phyloP scores from a whole-genome alignment of 106 monocot genomes.

The Acorus calamus region DNA sequence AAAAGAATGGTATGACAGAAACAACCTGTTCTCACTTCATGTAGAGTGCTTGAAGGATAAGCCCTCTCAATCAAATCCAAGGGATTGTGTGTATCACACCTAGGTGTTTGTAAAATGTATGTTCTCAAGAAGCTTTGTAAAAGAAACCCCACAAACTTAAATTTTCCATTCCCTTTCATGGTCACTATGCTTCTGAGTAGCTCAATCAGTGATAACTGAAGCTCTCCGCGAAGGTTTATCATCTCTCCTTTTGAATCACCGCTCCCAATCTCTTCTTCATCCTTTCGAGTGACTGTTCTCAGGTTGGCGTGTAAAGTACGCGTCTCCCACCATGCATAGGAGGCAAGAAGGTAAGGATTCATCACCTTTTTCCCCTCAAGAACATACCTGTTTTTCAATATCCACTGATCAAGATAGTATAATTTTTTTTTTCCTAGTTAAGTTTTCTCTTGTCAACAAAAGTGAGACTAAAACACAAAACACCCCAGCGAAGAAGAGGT shows the following conservation, averaged over 20 bases:
- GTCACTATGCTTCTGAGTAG: slow-evolving; percentile 10
- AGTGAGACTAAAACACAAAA: too few species aligned
- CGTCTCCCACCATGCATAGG: slow-evolving; percentile 17
- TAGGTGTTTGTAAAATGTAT: slow-evolving; percentile 22
- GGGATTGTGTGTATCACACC: background rate
- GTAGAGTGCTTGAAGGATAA: slow-evolving; percentile 24
- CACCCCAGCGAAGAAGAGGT: too few species aligned
- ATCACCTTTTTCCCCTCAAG: slow-evolving; percentile 30
- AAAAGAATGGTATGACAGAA: too few species aligned
- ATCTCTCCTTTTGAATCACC: background rate
- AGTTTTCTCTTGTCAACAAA: too few species aligned
- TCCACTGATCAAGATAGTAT: too few species aligned
- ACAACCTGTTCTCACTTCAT: slow-evolving; percentile 22
- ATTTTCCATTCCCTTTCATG: slow-evolving; percentile 20
- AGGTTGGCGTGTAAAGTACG: slow-evolving; percentile 25
- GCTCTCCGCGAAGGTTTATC: slow-evolving; percentile 15
- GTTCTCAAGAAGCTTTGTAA: slow-evolving; percentile 31
- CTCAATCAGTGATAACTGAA: slow-evolving; percentile 16
- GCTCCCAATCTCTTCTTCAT: background rate
- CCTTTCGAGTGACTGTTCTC: slow-evolving; percentile 8
- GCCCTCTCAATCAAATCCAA: background rate
- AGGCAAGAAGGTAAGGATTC: slow-evolving; percentile 25
- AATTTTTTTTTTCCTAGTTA: too few species aligned
- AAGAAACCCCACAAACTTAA: slow-evolving; percentile 13
- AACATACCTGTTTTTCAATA: slow-evolving; percentile 16